These are phyloP conservation scores for Ormosia emarginata DNA, from an alignment of 306 rosid genomes.

Conservation along the genomic window DNA sequence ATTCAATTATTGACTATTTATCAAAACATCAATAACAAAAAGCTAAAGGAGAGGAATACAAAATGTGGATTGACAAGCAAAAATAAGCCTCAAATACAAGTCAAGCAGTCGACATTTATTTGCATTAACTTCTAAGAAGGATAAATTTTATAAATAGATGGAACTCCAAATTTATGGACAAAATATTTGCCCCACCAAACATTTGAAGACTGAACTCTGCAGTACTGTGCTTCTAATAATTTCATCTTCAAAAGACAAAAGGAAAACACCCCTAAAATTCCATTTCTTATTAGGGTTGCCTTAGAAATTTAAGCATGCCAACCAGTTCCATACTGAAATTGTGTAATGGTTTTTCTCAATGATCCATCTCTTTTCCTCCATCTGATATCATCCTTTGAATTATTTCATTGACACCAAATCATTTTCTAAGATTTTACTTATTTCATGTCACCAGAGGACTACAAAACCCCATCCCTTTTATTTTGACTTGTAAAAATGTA, in stretches of 20 bases:
- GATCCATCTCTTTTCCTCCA: neutral
- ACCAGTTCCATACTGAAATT: no score
- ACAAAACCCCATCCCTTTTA: neutral
- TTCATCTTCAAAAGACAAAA: neutral
- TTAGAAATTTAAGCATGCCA: constrained; percentile 1
- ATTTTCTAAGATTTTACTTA: neutral
- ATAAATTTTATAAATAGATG: neutral
- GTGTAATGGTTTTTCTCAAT: neutral
- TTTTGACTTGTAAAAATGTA: neutral
- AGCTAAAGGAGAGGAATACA: neutral
- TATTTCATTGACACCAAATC: neutral
- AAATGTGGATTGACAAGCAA: neutral
- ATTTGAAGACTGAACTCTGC: neutral
- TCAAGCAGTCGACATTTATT: neutral
- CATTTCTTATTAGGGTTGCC: neutral
- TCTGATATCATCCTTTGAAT: neutral
- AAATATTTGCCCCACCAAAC: neutral
- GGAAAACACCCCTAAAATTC: neutral
- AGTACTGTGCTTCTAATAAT: neutral
- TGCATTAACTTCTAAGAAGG: neutral
- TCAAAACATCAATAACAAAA: neutral
- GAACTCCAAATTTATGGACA: neutral
- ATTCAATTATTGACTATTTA: neutral
- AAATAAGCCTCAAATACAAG: neutral
- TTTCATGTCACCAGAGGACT: neutral